A percentile compares a stretch with the other conserved stretches of the same genome.
These are phyloP conservation scores for Tulasnella sp. DNA, from an alignment of 768 basidiomycete genomes.

Conservation along the genomic window DNA sequence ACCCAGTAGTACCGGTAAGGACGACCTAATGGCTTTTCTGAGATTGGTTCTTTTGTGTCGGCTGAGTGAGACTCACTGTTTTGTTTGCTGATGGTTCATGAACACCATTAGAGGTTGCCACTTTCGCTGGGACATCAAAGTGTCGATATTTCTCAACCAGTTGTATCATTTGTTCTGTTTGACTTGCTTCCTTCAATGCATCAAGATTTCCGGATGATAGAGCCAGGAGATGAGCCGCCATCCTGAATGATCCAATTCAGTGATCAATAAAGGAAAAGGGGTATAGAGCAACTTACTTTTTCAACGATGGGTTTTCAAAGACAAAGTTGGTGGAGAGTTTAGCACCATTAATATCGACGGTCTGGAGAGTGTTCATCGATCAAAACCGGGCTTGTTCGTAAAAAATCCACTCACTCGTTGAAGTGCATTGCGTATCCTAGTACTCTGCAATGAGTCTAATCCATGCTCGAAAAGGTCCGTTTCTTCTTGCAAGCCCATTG, in stretches of 20 bases:
- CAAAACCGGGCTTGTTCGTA: constrained; percentile 17
- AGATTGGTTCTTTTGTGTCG: too few relatives aligned
- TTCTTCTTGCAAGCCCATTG: constrained; percentile 29
- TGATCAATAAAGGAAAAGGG: constrained; percentile 7
- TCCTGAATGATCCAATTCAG: constrained; percentile 19
- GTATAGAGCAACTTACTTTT: constrained; percentile 25
- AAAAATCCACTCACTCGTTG: constrained; percentile 31
- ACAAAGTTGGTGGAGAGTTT: constrained; percentile 26
- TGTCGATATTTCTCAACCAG: constrained; percentile 35
- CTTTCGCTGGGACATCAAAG: constrained; percentile 12
- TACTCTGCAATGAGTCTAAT: constrained; percentile 41
- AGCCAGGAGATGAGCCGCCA: constrained; percentile 32
- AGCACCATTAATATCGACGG: neutral
- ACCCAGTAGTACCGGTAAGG: constrained; percentile 42
- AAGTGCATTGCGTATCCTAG: constrained; percentile 37
- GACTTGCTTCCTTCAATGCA: constrained; percentile 19
- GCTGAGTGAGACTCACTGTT: too few relatives aligned
- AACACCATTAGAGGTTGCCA: neutral
- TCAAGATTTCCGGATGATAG: constrained; percentile 26
- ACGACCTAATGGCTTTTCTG: too few relatives aligned
- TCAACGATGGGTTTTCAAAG: constrained; percentile 38
- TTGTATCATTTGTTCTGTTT: constrained; percentile 32
- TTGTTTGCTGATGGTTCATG: neutral
- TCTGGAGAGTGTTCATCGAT: constrained; percentile 16
- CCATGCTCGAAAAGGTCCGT: constrained; percentile 35